phyloP scores from a whole-genome alignment of 2,329 filamentous ascomycete genomes.

The Neophaeococcomyces mojaviensis region DNA sequence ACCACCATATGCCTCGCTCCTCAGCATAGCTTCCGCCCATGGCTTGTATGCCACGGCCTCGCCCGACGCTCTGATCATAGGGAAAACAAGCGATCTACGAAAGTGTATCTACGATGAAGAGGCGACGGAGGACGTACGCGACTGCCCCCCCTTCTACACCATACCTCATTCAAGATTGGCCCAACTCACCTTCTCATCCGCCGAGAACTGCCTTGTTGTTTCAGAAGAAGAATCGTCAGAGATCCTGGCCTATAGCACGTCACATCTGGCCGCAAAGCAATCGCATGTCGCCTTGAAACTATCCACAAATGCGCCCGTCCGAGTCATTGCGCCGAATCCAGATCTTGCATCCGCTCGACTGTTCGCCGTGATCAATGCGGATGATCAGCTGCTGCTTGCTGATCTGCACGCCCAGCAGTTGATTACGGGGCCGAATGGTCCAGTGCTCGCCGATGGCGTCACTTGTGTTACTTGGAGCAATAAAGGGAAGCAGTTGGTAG shows the following conservation, averaged over 20 bases:
- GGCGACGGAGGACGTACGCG: slow-evolving; percentile 54
- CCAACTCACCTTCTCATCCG: slow-evolving; percentile 83
- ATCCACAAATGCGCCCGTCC: slow-evolving; percentile 66
- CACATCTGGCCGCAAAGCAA: slow-evolving; percentile 58
- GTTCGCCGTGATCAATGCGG: slow-evolving; percentile 70
- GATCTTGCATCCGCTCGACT: slow-evolving; percentile 57
- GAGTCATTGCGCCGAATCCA: slow-evolving; percentile 70
- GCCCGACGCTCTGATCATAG: slow-evolving; percentile 68
- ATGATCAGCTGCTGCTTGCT: slow-evolving; percentile 75
- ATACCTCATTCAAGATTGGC: slow-evolving; percentile 71
- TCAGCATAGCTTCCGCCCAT: slow-evolving; percentile 71
- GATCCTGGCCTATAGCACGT: slow-evolving; percentile 72
- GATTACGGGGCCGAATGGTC: slow-evolving; percentile 52
- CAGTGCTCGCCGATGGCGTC: slow-evolving; percentile 63
- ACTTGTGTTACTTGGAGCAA: slow-evolving; percentile 86
- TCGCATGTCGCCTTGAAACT: slow-evolving; percentile 67
- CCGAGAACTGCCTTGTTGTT: slow-evolving; percentile 75
- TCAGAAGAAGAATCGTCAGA: slow-evolving; percentile 76
- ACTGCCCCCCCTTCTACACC: slow-evolving; percentile 65
- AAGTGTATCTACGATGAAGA: slow-evolving; percentile 57
- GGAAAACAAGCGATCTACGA: slow-evolving; percentile 68
- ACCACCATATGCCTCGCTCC: slow-evolving; percentile 67
- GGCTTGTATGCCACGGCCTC: slow-evolving; percentile 82
- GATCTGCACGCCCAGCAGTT: slow-evolving; percentile 64
- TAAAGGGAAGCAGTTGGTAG: slow-evolving; percentile 85